Evolutionary conservation across 768 basidiomycete genomes (phyloP).

Genomic region (Amanita exitialis): DNA sequence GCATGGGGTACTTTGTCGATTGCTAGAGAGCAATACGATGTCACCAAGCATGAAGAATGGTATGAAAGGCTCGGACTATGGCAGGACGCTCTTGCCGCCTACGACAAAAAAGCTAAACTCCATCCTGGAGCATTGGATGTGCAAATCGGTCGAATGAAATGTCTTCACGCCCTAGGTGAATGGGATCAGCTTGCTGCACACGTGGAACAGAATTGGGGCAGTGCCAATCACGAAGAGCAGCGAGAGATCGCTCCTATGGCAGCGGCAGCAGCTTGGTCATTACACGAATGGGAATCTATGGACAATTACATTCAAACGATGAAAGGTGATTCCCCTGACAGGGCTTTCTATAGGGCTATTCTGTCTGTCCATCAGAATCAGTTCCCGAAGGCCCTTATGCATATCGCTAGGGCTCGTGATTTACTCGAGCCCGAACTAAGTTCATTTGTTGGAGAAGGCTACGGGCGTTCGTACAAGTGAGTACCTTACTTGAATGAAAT

Average conservation of each 20-base stretch:
- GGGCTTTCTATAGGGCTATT: slow-evolving; percentile 94
- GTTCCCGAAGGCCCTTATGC: slow-evolving; percentile 80
- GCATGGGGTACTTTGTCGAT: slow-evolving; percentile 94
- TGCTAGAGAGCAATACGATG: slow-evolving; percentile 83
- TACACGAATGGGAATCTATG: slow-evolving; percentile 98
- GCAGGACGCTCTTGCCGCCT: slow-evolving; percentile 86
- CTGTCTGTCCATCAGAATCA: slow-evolving; percentile 94
- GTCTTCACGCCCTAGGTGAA: slow-evolving; percentile 93
- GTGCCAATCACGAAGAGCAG: slow-evolving; percentile 72
- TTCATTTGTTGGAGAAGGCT: slow-evolving; percentile 89
- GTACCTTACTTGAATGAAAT: slow-evolving; percentile 12
- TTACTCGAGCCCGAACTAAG: slow-evolving; percentile 85
- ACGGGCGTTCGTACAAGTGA: slow-evolving; percentile 95
- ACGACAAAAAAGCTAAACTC: slow-evolving; percentile 67
- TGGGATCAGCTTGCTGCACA: slow-evolving; percentile 87
- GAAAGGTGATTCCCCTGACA: slow-evolving; percentile 87
- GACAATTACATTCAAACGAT: slow-evolving; percentile 93
- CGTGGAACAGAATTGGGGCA: slow-evolving; percentile 83
- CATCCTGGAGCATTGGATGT: slow-evolving; percentile 72
- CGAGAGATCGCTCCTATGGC: slow-evolving; percentile 94
- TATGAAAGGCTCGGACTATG: slow-evolving; percentile 93
- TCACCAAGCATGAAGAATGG: slow-evolving; percentile 95
- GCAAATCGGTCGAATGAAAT: slow-evolving; percentile 88
- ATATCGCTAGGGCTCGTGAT: slow-evolving; percentile 91
- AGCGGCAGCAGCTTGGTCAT: slow-evolving; percentile 93